Evolutionary conservation across 257 asterid genomes (phyloP), one percentile per base, ranked within the genome.

Genomic region (Linaria vulgaris): DNA sequence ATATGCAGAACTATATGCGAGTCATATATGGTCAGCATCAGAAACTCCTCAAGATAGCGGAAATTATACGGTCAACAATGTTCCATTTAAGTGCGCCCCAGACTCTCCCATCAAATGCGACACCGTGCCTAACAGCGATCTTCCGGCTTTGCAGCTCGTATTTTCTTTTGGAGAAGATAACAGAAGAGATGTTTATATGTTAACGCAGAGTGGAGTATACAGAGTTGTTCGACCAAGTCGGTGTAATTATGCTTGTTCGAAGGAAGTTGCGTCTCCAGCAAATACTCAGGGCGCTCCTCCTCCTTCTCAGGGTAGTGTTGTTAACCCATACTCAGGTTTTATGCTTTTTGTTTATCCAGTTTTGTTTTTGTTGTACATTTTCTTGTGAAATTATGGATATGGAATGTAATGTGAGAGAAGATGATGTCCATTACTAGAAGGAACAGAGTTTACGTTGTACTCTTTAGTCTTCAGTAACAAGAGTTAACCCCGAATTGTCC

Each of bases 211-310:
- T 39, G 99, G 97, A 0, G 95, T 85, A 48, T 92, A 87, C 71
- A 77, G 96, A 73, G 79, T 89, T 2, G 97, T 89, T 71, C 82
- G 96, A 21, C 97, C 99, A 10, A 89, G 96, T 72, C 79, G 97
- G n/a, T 92, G 99, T 69, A 80, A 72, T 43, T 89, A 83, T 70
- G 69, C 78, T 52, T 89, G 99, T 87, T 70, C 96, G 0, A 85
- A 82, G 86, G 97, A 92, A 80, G 84, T 62, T 0, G 71, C 41
- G 27, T 54, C 68, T 1, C 41, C 87, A 6, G 44, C 65, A 27
- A 59, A 47, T 27, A 68, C 75, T 45, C 67, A 83, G 34, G 71
- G 78, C 9, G 53, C 69, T 12, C 30, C 75, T 48, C 69, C 91
- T 46, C 81, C 83, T 13, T 78, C 95, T 54, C 64, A 61, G 34